Conservation (phyloP, 1,284 basidiomycete genomes). For the Melanopsichium pennsylvanicum region DNA sequence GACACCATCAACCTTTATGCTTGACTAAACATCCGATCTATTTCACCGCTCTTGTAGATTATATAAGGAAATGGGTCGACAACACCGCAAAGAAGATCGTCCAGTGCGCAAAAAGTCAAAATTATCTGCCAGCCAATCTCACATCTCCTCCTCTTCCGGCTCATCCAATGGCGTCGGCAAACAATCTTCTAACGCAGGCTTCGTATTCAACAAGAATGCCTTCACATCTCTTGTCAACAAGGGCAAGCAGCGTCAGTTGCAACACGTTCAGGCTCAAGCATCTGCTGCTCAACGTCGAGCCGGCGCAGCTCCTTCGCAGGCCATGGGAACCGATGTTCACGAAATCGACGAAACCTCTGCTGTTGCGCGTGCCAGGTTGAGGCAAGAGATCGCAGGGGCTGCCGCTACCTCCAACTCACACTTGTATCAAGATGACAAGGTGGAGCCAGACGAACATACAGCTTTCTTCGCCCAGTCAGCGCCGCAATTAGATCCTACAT, state of each 20-base stretch:
- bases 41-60: not conserved
- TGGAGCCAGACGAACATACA: not conserved
- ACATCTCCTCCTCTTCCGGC: constrained; percentile 9
- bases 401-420: constrained; percentile 23
- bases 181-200: constrained; percentile 31
- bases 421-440: not conserved
- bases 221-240: constrained; percentile 38
- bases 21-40: not conserved
- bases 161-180: constrained; percentile 16
- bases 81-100: constrained; percentile 36
- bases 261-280: constrained; percentile 27
- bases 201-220: constrained; percentile 42
- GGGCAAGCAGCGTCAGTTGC: constrained; percentile 30
- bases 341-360: constrained; percentile 5
- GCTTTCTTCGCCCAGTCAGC: not conserved
- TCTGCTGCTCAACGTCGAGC: constrained; percentile 4
- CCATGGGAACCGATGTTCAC: constrained; percentile 9
- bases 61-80: constrained; percentile 34
- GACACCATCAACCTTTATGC: too few relatives aligned
- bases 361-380: constrained; percentile 12
- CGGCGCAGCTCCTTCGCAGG: not conserved
- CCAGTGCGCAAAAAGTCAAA: constrained; percentile 39
- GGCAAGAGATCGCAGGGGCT: constrained; percentile 21
- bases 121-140: constrained; percentile 22
- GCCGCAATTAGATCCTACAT: constrained; percentile 28